A percentile compares a stretch with the other conserved stretches of the same genome.
phyloP scores from a whole-genome alignment of 495 filamentous ascomycete species.

The Trichodelitschia bisporula region DNA sequence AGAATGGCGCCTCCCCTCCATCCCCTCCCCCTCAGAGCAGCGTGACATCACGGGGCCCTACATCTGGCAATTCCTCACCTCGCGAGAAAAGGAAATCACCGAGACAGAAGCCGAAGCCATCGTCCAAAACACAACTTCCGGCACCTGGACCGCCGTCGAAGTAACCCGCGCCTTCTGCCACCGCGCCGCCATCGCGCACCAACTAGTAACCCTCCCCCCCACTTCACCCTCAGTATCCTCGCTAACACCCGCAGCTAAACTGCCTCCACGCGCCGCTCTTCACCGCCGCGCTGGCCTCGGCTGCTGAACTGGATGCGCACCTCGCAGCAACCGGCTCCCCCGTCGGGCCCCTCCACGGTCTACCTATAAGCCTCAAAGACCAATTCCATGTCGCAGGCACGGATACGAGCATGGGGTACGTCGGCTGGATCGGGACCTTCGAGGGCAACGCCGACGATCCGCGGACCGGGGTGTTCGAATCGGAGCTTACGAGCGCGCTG shows the following conservation, averaged over 20 bases:
- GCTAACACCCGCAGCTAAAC: conserved; percentile 7
- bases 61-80: conserved; percentile 29
- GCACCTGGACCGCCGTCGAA: conserved; percentile 18
- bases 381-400: conserved; percentile 42
- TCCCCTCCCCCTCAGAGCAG: conserved; percentile 25
- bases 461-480: conserved; percentile 14
- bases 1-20: conserved; percentile 26
- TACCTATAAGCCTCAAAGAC: conserved; percentile 44
- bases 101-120: conserved; percentile 17
- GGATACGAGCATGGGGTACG: conserved; percentile 37
- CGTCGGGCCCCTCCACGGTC: conserved; percentile 32
- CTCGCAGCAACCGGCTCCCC: conserved; percentile 12
- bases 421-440: conserved; percentile 19
- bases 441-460: conserved; percentile 13
- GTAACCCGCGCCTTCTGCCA: conserved; percentile 19
- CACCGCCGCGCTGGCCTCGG: conserved; percentile 12
- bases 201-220: conserved; percentile 14
- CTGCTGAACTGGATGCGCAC: conserved; percentile 13
- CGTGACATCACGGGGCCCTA: conserved; percentile 36
- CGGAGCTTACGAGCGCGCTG: conserved; percentile 20
- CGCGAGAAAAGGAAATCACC: conserved; percentile 24
- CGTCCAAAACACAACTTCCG: conserved; percentile 10
- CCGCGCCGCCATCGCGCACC: conserved; percentile 18
- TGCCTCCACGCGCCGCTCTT: conserved; percentile 19
- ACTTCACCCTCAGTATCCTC: background rate